phyloP scores from a whole-genome alignment of 345 rosid genomes.

The Syzygium grande region DNA sequence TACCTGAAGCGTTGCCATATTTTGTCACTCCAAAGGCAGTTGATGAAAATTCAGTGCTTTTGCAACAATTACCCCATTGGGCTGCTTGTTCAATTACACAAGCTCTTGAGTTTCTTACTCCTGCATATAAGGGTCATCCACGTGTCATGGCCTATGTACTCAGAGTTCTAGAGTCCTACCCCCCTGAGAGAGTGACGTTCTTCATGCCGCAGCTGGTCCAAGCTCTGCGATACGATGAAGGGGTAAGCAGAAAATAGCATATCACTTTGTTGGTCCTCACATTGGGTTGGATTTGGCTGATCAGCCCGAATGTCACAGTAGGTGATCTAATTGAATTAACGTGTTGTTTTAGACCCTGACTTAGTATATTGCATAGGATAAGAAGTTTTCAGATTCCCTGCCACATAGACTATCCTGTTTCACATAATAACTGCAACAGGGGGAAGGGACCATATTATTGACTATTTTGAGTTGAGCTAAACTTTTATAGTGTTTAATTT shows the following conservation, averaged over 20 bases:
- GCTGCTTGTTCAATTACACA: conserved; percentile 96
- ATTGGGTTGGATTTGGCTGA: background rate
- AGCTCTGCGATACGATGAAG: conserved; percentile 85
- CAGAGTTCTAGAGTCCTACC: conserved; percentile 96
- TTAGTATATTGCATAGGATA: background rate
- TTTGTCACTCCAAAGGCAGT: conserved; percentile 94
- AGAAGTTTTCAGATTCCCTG: background rate
- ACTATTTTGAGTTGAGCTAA: background rate
- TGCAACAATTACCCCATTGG: conserved; percentile 99
- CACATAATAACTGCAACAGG: background rate
- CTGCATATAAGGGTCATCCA: conserved; percentile 92
- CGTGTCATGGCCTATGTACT: conserved; percentile 99
- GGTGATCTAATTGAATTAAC: background rate
- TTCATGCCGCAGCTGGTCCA: conserved; percentile 99
- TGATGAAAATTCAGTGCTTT: conserved; percentile 83
- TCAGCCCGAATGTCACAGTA: background rate
- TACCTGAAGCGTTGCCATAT: conserved; percentile 96
- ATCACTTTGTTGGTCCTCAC: background rate
- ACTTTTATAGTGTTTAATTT: background rate
- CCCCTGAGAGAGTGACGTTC: conserved; percentile 93
- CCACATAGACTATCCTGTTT: background rate
- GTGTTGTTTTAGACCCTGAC: background rate
- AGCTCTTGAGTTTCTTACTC: conserved; percentile 95
- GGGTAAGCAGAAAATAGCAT: conserved; percentile 28
- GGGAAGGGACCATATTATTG: background rate